Evolutionary conservation across 129 eudicot genomes (phyloP), one percentile per base, ranked within the genome.

Genomic region (Lactuca saligna): DNA sequence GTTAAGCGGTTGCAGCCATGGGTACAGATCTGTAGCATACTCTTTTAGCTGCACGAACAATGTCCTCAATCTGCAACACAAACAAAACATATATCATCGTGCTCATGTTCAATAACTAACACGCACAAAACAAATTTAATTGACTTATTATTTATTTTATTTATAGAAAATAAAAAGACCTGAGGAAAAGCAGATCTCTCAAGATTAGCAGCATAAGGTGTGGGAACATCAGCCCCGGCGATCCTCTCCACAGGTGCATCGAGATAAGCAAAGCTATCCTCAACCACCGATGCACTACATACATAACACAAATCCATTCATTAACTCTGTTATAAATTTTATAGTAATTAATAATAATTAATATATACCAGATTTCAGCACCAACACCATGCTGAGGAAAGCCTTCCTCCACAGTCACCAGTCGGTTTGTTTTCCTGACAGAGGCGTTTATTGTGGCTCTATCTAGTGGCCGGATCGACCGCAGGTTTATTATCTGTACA

Each of bases 331-430:
- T 49, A 44, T 33, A 35, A 6, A 20, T 37, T 37, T 35, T 61
- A 35, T 42, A 0, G 13, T 17, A 4, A 54, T 1, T 33, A 57
- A 4, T 8, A 67, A 2, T 12, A 71, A 71, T 33, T 59, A 9
- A 17, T 33, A 25, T 1, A 15, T 70, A 88, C 96, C 96, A 83
- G 79, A 89, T 89, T 75, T 89, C 96, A 71, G 96, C 96, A 8
- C 96, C 93, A 66, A 89, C 81, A 56, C 96, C 96, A 61, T 89
- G 93, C 38, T 86, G 93, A 71, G 93, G 93, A 35, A 86, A 86
- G 57, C 90, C 90, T 81, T 89, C 96, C 78, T 89, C 96, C 38
- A 89, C 86, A 3, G 96, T 89, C 37, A 89, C 85, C 16, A 86
- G 78, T 61, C 93, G 63, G 73, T 84, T 89, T 7, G 96, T 89